phyloP scores from a whole-genome alignment of 495 filamentous ascomycete genomes.

The Xylaria venustula region DNA sequence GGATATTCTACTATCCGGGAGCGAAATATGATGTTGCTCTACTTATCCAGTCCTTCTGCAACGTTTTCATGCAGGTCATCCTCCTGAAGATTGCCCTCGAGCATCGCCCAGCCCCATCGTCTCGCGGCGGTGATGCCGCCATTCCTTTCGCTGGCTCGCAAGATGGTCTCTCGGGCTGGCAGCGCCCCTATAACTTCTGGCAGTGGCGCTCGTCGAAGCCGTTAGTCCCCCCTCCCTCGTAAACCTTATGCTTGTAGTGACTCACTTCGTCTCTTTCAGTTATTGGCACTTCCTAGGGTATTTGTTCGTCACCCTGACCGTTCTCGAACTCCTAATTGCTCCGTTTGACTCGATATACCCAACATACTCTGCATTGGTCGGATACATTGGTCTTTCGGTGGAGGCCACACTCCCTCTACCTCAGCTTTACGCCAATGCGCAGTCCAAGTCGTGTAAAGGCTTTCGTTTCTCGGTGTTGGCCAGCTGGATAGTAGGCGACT shows the following conservation, averaged over 20 bases:
- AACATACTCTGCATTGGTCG: constrained; percentile 69
- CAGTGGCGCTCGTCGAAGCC: constrained; percentile 82
- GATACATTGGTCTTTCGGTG: constrained; percentile 79
- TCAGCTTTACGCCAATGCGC: constrained; percentile 80
- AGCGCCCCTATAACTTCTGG: constrained; percentile 89
- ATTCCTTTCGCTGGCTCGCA: constrained; percentile 55
- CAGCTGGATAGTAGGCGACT: constrained; percentile 87
- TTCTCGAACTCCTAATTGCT: constrained; percentile 71
- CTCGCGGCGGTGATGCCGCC: constrained; percentile 54
- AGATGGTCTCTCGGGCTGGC: constrained; percentile 48
- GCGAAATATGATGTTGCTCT: constrained; percentile 78
- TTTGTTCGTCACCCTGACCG: constrained; percentile 62
- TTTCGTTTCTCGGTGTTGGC: constrained; percentile 83
- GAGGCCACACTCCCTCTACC: constrained; percentile 90
- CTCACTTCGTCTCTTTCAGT: constrained; percentile 37
- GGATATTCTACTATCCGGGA: constrained; percentile 93
- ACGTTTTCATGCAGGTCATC: constrained; percentile 77
- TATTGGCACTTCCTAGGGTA: constrained; percentile 87
- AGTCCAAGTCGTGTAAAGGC: constrained; percentile 77
- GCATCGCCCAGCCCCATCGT: constrained; percentile 67
- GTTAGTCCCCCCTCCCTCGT: constrained; percentile 43
- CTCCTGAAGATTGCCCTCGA: constrained; percentile 89
- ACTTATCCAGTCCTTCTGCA: constrained; percentile 81
- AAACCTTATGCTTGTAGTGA: neutral
- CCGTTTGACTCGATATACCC: constrained; percentile 56